These are phyloP conservation scores for Mycena rebaudengoi DNA, from an alignment of 768 basidiomycete genomes.

Conservation along the genomic window DNA sequence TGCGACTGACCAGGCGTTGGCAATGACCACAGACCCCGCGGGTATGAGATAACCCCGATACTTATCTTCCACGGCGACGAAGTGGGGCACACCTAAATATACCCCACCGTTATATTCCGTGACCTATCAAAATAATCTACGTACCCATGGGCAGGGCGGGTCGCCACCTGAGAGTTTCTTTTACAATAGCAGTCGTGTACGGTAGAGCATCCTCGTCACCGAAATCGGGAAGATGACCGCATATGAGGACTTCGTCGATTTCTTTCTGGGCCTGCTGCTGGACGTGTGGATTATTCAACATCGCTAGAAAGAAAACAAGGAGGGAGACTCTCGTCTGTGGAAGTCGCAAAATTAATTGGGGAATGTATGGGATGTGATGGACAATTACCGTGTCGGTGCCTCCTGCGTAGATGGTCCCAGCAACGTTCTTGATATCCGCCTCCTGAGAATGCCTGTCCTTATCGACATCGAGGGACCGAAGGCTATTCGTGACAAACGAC, in stretches of 20 bases:
- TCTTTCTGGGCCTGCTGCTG: not conserved
- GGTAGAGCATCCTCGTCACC: constrained; percentile 42
- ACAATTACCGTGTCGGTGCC: no score
- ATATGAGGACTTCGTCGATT: constrained; percentile 32
- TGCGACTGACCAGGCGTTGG: constrained; percentile 29
- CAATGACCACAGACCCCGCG: constrained; percentile 32
- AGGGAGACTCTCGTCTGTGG: no score
- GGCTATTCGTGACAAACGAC: constrained; percentile 9
- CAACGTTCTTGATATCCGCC: not conserved
- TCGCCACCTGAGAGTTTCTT: constrained; percentile 46
- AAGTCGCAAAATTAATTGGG: no score
- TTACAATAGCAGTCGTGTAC: constrained; percentile 44
- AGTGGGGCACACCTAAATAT: constrained; percentile 34
- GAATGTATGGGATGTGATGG: no score
- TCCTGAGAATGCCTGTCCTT: not conserved
- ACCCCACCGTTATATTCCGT: not conserved
- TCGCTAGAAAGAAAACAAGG: no score
- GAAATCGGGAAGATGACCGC: constrained; percentile 42
- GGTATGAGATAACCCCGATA: constrained; percentile 47
- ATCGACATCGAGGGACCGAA: not conserved
- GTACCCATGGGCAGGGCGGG: constrained; percentile 42
- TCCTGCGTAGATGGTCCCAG: constrained; percentile 16
- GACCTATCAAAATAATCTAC: constrained; percentile 4
- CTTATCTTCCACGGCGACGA: constrained; percentile 38
- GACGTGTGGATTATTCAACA: not conserved